These are phyloP conservation scores for Gnetum montanum DNA, from an alignment of 75 land plant species.

Conservation along the genomic window DNA sequence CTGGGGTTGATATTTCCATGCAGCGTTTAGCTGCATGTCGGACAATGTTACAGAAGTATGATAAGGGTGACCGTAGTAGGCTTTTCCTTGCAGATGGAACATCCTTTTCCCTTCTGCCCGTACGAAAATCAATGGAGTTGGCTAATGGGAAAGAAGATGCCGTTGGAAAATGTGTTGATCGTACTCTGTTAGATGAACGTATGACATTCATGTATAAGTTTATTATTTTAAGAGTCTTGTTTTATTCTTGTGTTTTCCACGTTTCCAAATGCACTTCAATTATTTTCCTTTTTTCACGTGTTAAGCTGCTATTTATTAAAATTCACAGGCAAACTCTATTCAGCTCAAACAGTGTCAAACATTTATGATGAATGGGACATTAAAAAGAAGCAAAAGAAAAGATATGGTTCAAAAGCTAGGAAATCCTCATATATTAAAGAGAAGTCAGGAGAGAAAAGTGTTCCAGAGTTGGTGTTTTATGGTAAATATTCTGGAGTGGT, in stretches of 20 bases:
- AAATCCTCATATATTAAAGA: slow-evolving; percentile 8
- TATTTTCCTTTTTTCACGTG: no score
- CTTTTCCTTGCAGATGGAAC: slow-evolving; percentile 97
- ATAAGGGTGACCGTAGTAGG: slow-evolving; percentile 59
- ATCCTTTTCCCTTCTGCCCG: slow-evolving; percentile 58
- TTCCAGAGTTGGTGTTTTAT: slow-evolving; percentile 78
- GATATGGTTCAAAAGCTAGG: slow-evolving; percentile 32
- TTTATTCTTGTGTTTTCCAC: no score
- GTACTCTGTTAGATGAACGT: background rate
- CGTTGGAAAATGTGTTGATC: background rate
- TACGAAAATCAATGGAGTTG: slow-evolving; percentile 10
- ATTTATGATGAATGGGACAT: slow-evolving; percentile 63
- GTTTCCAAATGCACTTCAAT: no score
- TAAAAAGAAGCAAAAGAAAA: slow-evolving; percentile 53
- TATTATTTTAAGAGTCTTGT: no score
- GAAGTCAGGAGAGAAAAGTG: slow-evolving; percentile 2
- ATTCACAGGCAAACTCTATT: slow-evolving; percentile 14
- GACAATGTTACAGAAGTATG: slow-evolving; percentile 84
- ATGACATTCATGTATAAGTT: background rate
- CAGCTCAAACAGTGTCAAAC: slow-evolving; percentile 9
- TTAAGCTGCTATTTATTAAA: no score
- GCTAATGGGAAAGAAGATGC: no score
- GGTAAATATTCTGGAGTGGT: slow-evolving; percentile 82
- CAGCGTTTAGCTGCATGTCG: slow-evolving; percentile 92
- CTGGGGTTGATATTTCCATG: slow-evolving; percentile 87